Evolutionary conservation across 345 rosid genomes (phyloP).

Genomic region (Salix exigua): DNA sequence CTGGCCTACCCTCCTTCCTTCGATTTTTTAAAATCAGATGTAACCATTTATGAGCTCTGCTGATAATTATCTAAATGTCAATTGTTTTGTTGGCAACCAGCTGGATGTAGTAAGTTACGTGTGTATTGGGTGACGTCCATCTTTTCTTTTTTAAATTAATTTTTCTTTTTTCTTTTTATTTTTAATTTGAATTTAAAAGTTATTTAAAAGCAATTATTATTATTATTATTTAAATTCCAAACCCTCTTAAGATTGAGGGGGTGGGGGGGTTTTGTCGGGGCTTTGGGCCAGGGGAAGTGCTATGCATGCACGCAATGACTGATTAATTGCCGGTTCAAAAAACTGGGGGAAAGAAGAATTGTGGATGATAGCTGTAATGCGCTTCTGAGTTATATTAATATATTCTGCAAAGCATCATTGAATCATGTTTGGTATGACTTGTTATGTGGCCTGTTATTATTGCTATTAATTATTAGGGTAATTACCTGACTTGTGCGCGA

Average conservation of each 20-base stretch:
- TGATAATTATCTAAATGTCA: too few species aligned
- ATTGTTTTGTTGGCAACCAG: too few species aligned
- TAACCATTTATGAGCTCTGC: too few species aligned
- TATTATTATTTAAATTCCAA: too few species aligned
- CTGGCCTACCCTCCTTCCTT: too few species aligned
- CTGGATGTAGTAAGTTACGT: too few species aligned
- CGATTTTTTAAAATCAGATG: neutral
- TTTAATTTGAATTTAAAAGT: too few species aligned
- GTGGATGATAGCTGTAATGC: slow-evolving; percentile 36
- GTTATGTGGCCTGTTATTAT: neutral
- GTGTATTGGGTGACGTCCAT: too few species aligned
- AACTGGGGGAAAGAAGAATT: neutral
- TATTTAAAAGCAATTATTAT: too few species aligned
- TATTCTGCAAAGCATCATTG: neutral
- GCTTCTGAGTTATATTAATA: neutral
- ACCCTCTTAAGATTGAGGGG: too few species aligned
- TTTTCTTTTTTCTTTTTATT: too few species aligned
- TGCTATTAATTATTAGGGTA: neutral
- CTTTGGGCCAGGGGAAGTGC: slow-evolving; percentile 12
- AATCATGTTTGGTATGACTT: slow-evolving; percentile 8
- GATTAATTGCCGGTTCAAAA: neutral
- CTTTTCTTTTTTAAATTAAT: too few species aligned
- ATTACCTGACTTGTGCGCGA: slow-evolving; percentile 2
- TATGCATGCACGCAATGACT: slow-evolving; percentile 39
- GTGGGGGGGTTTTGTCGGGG: slow-evolving; percentile 15